These are phyloP conservation scores for Withania somnifera DNA, from an alignment of 305 asterid species.

Conservation along the genomic window DNA sequence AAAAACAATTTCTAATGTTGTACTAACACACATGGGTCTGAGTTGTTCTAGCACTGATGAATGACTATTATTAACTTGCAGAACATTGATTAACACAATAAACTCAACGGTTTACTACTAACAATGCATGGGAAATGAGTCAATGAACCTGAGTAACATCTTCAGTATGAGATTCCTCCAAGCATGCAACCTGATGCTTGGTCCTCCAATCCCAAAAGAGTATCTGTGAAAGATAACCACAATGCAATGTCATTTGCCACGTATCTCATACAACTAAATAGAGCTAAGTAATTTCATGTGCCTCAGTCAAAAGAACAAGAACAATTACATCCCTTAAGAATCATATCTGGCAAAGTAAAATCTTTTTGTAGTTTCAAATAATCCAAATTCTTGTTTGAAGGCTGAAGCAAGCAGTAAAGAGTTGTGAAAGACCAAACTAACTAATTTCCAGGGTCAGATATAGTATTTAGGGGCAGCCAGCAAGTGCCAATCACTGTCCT, in stretches of 20 bases:
- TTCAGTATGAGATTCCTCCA: slow-evolving; percentile 89
- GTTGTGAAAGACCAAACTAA: not conserved
- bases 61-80: not conserved
- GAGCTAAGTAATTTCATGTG: not conserved
- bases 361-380: not conserved
- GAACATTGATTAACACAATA: not conserved
- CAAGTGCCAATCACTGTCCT: not conserved
- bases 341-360: not conserved
- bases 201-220: slow-evolving; percentile 92
- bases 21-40: not conserved
- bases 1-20: not conserved
- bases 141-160: slow-evolving; percentile 78
- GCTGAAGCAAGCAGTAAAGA: not conserved
- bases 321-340: not conserved
- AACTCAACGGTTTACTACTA: not conserved
- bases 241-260: not conserved
- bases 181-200: slow-evolving; percentile 58
- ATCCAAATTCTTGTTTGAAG: not conserved
- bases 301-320: not conserved
- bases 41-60: not conserved
- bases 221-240: slow-evolving; percentile 30
- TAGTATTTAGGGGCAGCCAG: not conserved
- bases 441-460: not conserved
- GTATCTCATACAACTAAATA: not conserved
- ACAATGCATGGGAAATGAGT: not conserved